phyloP scores from a whole-genome alignment of 2,329 filamentous ascomycete species.

The Cladosporium velox region DNA sequence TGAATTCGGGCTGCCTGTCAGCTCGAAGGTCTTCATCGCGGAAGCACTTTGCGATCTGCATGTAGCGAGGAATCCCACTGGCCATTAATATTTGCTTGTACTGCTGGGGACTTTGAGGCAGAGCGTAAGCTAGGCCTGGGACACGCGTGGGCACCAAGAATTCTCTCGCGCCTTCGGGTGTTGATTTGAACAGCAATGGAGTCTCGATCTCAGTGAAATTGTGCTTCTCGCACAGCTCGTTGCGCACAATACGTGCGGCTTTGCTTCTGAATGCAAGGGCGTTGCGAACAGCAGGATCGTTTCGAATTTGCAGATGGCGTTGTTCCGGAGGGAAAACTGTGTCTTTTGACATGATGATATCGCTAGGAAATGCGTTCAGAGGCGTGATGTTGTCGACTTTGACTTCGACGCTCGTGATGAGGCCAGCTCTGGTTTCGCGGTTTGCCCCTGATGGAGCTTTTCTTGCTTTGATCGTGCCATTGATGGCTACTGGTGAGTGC shows the following conservation, averaged over 20 bases:
- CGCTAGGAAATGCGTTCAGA: constrained; percentile 72
- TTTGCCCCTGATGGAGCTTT: constrained; percentile 38
- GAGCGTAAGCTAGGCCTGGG: constrained; percentile 76
- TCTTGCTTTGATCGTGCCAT: constrained; percentile 51
- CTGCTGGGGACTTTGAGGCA: constrained; percentile 95
- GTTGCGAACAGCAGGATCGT: constrained; percentile 65
- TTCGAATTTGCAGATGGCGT: constrained; percentile 83
- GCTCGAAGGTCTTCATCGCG: constrained; percentile 91
- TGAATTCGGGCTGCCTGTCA: constrained; percentile 95
- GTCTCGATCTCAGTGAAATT: constrained; percentile 84
- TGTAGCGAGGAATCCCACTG: constrained; percentile 78
- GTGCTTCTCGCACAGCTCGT: constrained; percentile 55
- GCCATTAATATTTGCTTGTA: constrained; percentile 99
- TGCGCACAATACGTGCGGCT: constrained; percentile 56
- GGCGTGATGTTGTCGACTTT: constrained; percentile 62
- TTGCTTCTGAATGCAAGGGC: constrained; percentile 71
- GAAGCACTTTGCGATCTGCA: constrained; percentile 92
- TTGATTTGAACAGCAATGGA: constrained; percentile 94
- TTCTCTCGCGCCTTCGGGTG: constrained; percentile 90
- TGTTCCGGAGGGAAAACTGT: constrained; percentile 73
- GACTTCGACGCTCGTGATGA: constrained; percentile 56
- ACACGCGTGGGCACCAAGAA: constrained; percentile 87
- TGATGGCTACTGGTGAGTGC: constrained; percentile 57
- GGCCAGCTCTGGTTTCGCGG: constrained; percentile 2
- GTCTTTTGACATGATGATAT: constrained; percentile 74